Percentiles rank a stretch among this genome's conserved stretches.
Conservation (phyloP, 1,139 yeast genomes). For the Geotrichum siamense region DNA sequence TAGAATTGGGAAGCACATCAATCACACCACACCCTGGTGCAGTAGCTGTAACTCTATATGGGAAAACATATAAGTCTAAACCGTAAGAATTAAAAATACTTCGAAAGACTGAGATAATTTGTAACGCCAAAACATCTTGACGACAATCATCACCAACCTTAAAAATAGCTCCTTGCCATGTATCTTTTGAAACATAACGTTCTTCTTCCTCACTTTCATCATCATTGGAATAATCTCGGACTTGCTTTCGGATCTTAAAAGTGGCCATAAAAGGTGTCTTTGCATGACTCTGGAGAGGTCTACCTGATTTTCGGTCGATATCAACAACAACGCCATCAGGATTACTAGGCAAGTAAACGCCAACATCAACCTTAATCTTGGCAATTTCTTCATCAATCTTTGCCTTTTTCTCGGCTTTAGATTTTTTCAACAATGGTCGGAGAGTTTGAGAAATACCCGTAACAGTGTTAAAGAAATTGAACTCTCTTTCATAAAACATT, state of each 20-base stretch:
- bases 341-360: conserved; percentile 90
- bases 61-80: conserved; percentile 82
- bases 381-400: conserved; percentile 97
- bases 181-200: conserved; percentile 26
- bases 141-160: conserved; percentile 99
- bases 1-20: conserved; percentile 91
- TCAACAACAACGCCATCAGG: conserved; percentile 94
- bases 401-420: conserved; percentile 92
- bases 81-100: conserved; percentile 87
- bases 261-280: conserved; percentile 98
- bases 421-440: conserved; percentile 85
- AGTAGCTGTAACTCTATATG: conserved; percentile 94
- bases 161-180: conserved; percentile 93
- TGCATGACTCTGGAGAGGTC: conserved; percentile 97
- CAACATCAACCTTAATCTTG: conserved; percentile 65
- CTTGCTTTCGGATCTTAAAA: conserved; percentile 66
- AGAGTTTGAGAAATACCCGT: conserved; percentile 91
- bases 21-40: conserved; percentile 99
- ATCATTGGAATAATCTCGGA: conserved; percentile 35
- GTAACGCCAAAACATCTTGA: conserved; percentile 92
- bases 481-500: conserved; percentile 71
- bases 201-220: conserved; percentile 31
- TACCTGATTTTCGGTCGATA: conserved; percentile 86
- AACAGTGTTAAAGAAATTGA: conserved; percentile 82
- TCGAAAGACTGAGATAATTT: conserved; percentile 83